Conservation (phyloP, 129 eudicot genomes). For the Lactuca saligna region DNA sequence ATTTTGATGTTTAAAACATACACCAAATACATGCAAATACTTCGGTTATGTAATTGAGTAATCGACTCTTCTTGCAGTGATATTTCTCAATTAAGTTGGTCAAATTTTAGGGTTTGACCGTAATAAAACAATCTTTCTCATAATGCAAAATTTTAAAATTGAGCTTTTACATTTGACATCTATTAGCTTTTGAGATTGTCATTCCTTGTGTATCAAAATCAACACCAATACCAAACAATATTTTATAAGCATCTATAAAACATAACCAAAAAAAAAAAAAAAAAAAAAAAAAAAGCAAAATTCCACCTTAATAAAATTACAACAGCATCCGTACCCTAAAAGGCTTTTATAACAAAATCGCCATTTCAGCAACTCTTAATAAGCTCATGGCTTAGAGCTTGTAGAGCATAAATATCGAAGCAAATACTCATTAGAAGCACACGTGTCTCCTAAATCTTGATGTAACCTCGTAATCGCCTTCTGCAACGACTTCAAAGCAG, state of each 20-base stretch:
- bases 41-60: too few relatives aligned
- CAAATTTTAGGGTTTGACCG: too few relatives aligned
- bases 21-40: too few relatives aligned
- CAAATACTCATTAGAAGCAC: slow-evolving; percentile 86
- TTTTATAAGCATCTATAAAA: not conserved
- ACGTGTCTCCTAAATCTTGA: slow-evolving; percentile 91
- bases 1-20: too few relatives aligned
- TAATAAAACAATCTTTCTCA: too few relatives aligned
- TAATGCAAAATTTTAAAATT: too few relatives aligned
- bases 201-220: not conserved
- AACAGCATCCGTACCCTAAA: slow-evolving; percentile 18
- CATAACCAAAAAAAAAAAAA: not conserved
- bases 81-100: too few relatives aligned
- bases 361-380: not conserved
- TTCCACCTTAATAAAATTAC: slow-evolving; percentile 1
- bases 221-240: not conserved
- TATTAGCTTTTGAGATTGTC: not conserved
- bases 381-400: slow-evolving; percentile 41
- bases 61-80: too few relatives aligned
- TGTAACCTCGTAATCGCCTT: slow-evolving; percentile 79
- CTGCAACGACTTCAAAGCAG: slow-evolving; percentile 87
- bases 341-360: slow-evolving; percentile 31
- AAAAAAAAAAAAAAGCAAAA: slow-evolving; percentile 3
- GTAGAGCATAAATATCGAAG: slow-evolving; percentile 84
- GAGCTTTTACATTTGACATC: not conserved